Evolutionary conservation across 139 green algal species (phyloP), one percentile per base, ranked within the genome.

Genomic region (Auxenochlorella protothecoides): DNA sequence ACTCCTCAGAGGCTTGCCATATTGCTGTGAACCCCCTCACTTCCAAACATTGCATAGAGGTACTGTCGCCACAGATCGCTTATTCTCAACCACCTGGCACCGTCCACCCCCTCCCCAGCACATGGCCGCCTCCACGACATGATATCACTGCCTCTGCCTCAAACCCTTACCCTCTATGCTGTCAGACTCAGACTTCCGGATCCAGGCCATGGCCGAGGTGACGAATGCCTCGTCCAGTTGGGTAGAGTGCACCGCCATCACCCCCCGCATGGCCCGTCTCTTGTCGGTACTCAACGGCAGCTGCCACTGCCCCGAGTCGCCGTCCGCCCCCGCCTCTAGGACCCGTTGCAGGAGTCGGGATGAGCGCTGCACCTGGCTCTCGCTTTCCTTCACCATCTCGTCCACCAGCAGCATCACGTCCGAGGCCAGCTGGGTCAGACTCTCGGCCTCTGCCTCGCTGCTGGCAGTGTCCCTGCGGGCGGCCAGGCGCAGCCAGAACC

Each of bases 401-500:
- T 97, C 90, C 57, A 96, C 84, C 53, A 97, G 77, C 65, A 86
- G 73, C 92, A 96, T 95, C 9, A 94, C 85, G 3, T 76, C 78
- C 53, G 73, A 77, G 2, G 78, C 83, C 10, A 80, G 72, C n/a
- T 63, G 68, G 59, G 79, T 63, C 55, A 89, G 69, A 11, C 71
- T 69, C n/a, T 89, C 69, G 55, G 84, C 83, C 66, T 88, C 77
- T 63, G 87, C 84, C 16, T 81, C 55, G 11, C 72, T 72, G 3
- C 55, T 62, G 0, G 87, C 80, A 2, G 78, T 82, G 74, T 97
- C 92, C 14, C 78, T 85, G 61, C 92, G 84, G 0, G 91, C 85
- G 57, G 92, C 92, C 16, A 97, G 63, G 6, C 92, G 84, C 68
- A 97, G 81, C 91, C 91, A 97, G 69, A 97, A 96, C 65, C 90